Conservation (phyloP, 495 filamentous ascomycete species). For the Trichocladium uniseriatum region DNA sequence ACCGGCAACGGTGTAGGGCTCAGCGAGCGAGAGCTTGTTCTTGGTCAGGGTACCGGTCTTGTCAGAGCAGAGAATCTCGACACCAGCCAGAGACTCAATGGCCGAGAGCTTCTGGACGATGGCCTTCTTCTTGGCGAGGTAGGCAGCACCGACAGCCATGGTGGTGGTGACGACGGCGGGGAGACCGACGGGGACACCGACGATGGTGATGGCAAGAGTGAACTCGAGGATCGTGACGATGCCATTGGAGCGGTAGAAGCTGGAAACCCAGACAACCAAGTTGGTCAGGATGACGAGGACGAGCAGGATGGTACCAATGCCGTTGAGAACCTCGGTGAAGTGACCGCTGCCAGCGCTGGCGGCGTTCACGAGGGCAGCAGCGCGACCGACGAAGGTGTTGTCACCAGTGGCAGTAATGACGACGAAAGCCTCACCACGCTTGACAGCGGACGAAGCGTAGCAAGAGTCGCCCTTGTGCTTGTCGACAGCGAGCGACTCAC, state of each 20-base stretch:
- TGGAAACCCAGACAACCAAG: slow-evolving; percentile 73
- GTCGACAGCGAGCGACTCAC: slow-evolving; percentile 85
- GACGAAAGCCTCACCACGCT: slow-evolving; percentile 78
- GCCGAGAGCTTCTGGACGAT: slow-evolving; percentile 95
- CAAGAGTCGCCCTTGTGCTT: slow-evolving; percentile 70
- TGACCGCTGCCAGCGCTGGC: slow-evolving; percentile 65
- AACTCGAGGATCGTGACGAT: slow-evolving; percentile 72
- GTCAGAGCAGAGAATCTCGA: slow-evolving; percentile 95
- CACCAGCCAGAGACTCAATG: slow-evolving; percentile 89
- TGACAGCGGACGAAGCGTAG: slow-evolving; percentile 80
- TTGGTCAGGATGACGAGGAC: slow-evolving; percentile 72
- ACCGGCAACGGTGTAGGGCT: slow-evolving; percentile 73
- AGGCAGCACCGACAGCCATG: slow-evolving; percentile 92
- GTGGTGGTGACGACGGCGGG: slow-evolving; percentile 93
- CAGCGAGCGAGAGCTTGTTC: slow-evolving; percentile 80
- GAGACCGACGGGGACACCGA: slow-evolving; percentile 93
- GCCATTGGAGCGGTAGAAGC: slow-evolving; percentile 74
- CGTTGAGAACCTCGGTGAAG: slow-evolving; percentile 81
- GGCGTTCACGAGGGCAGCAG: slow-evolving; percentile 72
- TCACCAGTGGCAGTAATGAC: slow-evolving; percentile 77
- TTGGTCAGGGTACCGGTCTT: slow-evolving; percentile 92
- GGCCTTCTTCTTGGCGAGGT: slow-evolving; percentile 88
- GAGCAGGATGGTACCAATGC: slow-evolving; percentile 75
- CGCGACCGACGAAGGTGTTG: slow-evolving; percentile 79
- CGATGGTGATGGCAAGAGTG: slow-evolving; percentile 79